Base-by-base conservation (phyloP, 495 filamentous ascomycete species). In the Xylaria flabelliformis region DNA sequence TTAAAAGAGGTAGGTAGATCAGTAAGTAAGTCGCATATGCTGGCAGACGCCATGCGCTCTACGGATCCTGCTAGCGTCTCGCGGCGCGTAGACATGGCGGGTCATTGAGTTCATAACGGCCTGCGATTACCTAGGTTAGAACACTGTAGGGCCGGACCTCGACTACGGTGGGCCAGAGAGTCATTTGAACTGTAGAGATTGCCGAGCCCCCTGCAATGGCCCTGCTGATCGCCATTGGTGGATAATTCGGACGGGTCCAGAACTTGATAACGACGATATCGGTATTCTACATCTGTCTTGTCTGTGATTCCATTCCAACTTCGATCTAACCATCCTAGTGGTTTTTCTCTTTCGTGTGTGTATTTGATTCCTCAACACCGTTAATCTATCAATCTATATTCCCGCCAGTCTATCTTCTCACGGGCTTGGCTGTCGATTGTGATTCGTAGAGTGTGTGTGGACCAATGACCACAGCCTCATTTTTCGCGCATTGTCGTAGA, bases 131-230 rank as follows among this genome's bases (percentile, higher is more conserved):
- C 50, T 26, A 24, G n/a, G 21, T 13, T 13, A 21, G 8, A 29
- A 13, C 6, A n/a, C 55, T 59, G 15, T 15, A 15, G 10, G 51
- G 4, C 21, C 13, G 12, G 39, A 10, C 42, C 42, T 17, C 26
- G 26, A 15, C 10, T 58, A 17, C 32, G 39, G 61, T 62, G 67
- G 53, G 56, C 29, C 67, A 19, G 42, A 50, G 44, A 48, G 67
- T 69, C 67, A 69, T 48, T 62, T 69, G 67, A 62, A 29, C 39
- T 46, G 55, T 69, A 69, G 51, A 69, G 42, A 62, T 69, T 69
- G 67, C 9, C 50, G 21, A 46, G 10, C 21, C 13, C 34, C 34
- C 53, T 56, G 51, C 36, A 69, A 69, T 36, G 17, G 39, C 41
- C 26, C 53, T 48, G 55, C 67, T 39, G 41, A 50, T 48, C 55